These are phyloP conservation scores for Annulohypoxylon bovei DNA, from an alignment of 495 filamentous ascomycete genomes.

Conservation along the genomic window DNA sequence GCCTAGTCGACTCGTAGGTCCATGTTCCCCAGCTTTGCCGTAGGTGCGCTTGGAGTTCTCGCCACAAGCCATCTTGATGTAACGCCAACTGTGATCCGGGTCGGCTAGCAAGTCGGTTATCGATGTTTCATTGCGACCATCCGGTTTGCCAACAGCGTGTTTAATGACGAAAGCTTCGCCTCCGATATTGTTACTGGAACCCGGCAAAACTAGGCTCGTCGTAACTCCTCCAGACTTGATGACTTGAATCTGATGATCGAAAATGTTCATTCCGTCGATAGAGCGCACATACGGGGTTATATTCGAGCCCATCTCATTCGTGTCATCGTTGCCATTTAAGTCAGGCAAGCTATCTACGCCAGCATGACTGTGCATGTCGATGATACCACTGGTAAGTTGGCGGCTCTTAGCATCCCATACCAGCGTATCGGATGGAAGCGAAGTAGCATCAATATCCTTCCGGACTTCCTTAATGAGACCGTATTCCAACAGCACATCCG, in stretches of 20 bases:
- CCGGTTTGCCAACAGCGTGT: constrained; percentile 59
- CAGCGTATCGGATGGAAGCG: constrained; percentile 48
- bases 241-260: constrained; percentile 64
- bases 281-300: constrained; percentile 69
- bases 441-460: constrained; percentile 43
- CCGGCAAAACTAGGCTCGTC: constrained; percentile 71
- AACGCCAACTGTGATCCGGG: constrained; percentile 62
- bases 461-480: constrained; percentile 59
- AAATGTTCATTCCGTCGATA: constrained; percentile 61
- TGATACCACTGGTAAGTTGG: constrained; percentile 69
- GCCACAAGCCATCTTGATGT: constrained; percentile 79
- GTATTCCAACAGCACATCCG: constrained; percentile 60
- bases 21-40: constrained; percentile 51
- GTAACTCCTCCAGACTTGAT: constrained; percentile 77
- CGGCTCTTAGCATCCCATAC: constrained; percentile 65
- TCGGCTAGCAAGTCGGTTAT: constrained; percentile 59
- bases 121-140: constrained; percentile 64
- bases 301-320: constrained; percentile 61
- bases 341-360: constrained; percentile 55
- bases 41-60: constrained; percentile 70
- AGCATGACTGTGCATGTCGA: constrained; percentile 76
- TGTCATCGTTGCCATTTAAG: constrained; percentile 56
- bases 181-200: constrained; percentile 72
- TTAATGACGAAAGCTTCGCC: constrained; percentile 73
- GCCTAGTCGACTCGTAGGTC: constrained; percentile 61